Evolutionary conservation across 2,329 filamentous ascomycete genomes (phyloP), one percentile per base, ranked within the genome.

Genomic region (Sporothrix humicola): DNA sequence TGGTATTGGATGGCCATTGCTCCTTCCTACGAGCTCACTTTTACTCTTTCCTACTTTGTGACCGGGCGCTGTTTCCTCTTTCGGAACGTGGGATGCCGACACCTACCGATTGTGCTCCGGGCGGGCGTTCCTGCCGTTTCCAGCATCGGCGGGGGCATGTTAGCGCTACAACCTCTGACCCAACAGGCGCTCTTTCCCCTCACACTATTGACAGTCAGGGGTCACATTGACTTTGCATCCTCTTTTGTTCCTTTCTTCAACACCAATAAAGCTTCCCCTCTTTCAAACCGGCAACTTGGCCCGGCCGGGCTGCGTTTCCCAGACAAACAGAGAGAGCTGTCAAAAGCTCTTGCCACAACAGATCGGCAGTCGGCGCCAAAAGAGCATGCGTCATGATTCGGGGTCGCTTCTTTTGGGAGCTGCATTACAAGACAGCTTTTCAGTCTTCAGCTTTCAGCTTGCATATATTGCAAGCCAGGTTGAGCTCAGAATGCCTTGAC

Each of bases 341-440:
- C 12, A 31, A 3, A 37, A 37, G 2, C 56, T 44, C 58, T n/a
- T 5, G 5, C 31, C 13, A 17, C 15, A n/a, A 15, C 15, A 13
- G 56, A 48, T 63, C 58, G 58, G 58, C 31, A n/a, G 1, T 44
- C 58, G 31, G 58, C 31, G 17, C 31, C 31, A 46, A 3, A 37
- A 20, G 2, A 65, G 46, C 61, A 65, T 65, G 61, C 61, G 61
- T 20, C 61, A 65, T 65, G 61, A 65, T 54, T 20, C 20, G 52
- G 52, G 46, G 46, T 48, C 26, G 56, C 56, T 58, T 37, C 23
- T 37, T 37, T 37, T 2, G 12, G 15, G 23, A 15, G 56, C 56
- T 58, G 12, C 56, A 13, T 31, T 20, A 58, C 23, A 31, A 58
- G 56, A 26, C 23, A 58, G 15, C 31, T 37, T 37, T 37, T 37